These are phyloP conservation scores for Entonaema liquescens DNA, from an alignment of 495 filamentous ascomycete species.

Conservation along the genomic window DNA sequence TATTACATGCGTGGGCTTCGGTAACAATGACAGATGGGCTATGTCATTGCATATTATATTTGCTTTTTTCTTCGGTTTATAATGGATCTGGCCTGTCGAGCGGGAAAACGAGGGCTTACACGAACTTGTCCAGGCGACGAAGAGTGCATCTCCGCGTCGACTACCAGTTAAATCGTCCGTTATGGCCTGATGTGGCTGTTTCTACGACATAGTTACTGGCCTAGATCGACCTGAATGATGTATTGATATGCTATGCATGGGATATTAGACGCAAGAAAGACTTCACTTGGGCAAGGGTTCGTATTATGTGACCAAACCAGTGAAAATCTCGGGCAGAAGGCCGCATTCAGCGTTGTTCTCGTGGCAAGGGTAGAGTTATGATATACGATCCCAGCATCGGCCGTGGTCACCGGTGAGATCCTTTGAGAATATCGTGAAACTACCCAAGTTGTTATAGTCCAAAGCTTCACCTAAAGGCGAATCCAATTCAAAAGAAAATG, in stretches of 20 bases:
- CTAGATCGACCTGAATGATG: constrained; percentile 30
- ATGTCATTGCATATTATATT: constrained; percentile 31
- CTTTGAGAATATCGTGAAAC: neutral
- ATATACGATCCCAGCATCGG: neutral
- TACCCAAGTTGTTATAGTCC: neutral
- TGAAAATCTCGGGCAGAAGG: constrained; percentile 12
- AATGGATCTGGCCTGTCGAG: constrained; percentile 11
- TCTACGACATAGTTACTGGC: constrained; percentile 24
- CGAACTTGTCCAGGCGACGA: neutral
- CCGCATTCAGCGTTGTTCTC: constrained; percentile 23
- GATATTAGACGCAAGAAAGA: constrained; percentile 19
- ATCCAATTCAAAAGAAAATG: too few relatives aligned
- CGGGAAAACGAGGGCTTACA: constrained; percentile 1
- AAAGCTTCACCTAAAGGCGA: neutral
- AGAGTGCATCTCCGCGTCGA: constrained; percentile 20
- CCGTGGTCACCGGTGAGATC: neutral
- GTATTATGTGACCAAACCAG: neutral
- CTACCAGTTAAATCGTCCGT: constrained; percentile 17
- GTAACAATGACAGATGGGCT: constrained; percentile 35
- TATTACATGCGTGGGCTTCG: constrained; percentile 25
- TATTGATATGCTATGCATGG: constrained; percentile 22
- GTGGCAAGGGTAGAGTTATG: too few relatives aligned
- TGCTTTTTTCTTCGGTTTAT: constrained; percentile 20
- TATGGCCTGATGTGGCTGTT: constrained; percentile 42
- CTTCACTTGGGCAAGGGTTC: constrained; percentile 8